Conservation (phyloP, 1,284 basidiomycete genomes). For the Phenoliferia sp. region DNA sequence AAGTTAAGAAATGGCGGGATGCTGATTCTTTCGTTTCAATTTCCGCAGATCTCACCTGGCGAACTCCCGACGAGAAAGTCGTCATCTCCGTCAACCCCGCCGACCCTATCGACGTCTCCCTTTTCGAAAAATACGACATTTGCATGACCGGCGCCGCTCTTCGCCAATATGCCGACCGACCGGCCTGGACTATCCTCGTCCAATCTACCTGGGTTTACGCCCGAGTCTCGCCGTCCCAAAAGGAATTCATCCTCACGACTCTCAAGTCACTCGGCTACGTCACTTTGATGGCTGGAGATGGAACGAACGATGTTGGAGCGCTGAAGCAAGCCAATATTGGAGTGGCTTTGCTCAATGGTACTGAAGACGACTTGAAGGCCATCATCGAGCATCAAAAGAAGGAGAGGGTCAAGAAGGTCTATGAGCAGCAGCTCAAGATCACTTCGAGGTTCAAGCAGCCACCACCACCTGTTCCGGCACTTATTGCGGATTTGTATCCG, state of each 20-base stretch:
- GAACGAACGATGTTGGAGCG: constrained; percentile 94
- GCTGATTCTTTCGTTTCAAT: too few relatives aligned
- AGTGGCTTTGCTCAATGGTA: constrained; percentile 85
- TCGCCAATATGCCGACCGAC: constrained; percentile 64
- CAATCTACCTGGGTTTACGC: constrained; percentile 96
- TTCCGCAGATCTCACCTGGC: constrained; percentile 38
- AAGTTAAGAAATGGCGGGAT: too few relatives aligned
- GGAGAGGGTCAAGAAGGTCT: constrained; percentile 89
- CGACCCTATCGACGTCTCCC: constrained; percentile 65
- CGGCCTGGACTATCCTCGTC: constrained; percentile 68
- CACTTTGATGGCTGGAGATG: constrained; percentile 94
- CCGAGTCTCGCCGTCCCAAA: constrained; percentile 89
- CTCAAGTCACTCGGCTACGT: constrained; percentile 80
- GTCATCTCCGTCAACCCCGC: constrained; percentile 74
- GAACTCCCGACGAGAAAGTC: constrained; percentile 79
- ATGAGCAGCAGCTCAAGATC: constrained; percentile 86
- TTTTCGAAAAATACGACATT: constrained; percentile 83
- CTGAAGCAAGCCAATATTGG: constrained; percentile 94
- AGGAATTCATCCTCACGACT: constrained; percentile 85
- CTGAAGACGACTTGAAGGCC: constrained; percentile 80
- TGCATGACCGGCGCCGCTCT: constrained; percentile 89
- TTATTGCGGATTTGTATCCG: constrained; percentile 76
- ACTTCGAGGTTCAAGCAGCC: constrained; percentile 82
- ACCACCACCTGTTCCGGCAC: constrained; percentile 72
- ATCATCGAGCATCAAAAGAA: constrained; percentile 85